Conservation (phyloP, 1,139 yeast genomes). For the Suhomyces bribrorum region DNA sequence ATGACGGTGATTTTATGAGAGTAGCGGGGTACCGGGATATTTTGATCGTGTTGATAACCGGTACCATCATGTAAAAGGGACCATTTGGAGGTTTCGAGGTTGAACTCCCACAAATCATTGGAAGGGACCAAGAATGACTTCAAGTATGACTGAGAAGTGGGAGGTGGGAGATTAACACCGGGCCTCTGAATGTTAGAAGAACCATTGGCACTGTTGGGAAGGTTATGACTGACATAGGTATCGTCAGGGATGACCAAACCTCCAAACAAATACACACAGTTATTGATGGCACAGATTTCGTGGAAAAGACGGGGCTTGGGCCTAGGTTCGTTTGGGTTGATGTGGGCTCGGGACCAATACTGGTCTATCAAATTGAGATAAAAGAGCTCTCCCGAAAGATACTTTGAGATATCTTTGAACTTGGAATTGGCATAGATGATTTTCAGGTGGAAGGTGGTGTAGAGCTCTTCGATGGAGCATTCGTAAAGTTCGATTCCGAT, state of each 20-base stretch:
- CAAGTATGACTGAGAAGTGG: too few species aligned
- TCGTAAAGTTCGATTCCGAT: constrained; percentile 51
- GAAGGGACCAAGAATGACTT: constrained; percentile 39
- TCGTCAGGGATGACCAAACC: constrained; percentile 46
- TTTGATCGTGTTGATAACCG: constrained; percentile 24
- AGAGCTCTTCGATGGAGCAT: constrained; percentile 35
- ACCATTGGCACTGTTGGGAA: too few species aligned
- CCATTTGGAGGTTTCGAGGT: constrained; percentile 55
- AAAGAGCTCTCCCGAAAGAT: constrained; percentile 58
- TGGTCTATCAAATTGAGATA: constrained; percentile 58
- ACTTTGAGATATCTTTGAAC: constrained; percentile 36
- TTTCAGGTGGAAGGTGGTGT: constrained; percentile 29
- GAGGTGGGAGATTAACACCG: background rate
- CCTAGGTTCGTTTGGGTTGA: constrained; percentile 18
- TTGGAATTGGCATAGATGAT: constrained; percentile 27
- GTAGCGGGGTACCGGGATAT: constrained; percentile 46
- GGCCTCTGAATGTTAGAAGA: too few species aligned
- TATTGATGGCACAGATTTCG: constrained; percentile 51
- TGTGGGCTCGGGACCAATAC: constrained; percentile 50
- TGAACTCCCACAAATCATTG: constrained; percentile 70
- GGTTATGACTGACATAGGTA: too few species aligned
- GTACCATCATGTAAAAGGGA: constrained; percentile 45
- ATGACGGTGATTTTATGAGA: constrained; percentile 54
- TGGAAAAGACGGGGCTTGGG: constrained; percentile 64
- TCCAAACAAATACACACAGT: constrained; percentile 59